phyloP scores from a whole-genome alignment of 208 protist species.

The Leptomonas pyrrhocoris region DNA sequence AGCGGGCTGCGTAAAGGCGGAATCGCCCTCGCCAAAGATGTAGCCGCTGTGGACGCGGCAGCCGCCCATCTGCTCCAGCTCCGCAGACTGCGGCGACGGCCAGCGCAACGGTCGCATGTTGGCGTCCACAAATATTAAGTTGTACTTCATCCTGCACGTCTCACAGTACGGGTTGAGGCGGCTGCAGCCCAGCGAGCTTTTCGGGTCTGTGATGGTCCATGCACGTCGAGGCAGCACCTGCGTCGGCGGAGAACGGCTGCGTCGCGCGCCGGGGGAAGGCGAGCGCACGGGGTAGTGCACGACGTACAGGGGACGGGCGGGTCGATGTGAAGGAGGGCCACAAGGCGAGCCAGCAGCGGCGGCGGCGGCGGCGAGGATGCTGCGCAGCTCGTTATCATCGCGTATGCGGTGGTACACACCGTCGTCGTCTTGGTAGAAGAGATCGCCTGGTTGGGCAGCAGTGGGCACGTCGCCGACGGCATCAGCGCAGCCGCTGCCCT shows the following conservation, averaged over 20 bases:
- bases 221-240: constrained; percentile 18
- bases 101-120: constrained; percentile 60
- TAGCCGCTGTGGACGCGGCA: constrained; percentile 52
- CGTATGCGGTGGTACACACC: constrained; percentile 23
- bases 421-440: constrained; percentile 22
- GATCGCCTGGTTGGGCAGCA: constrained; percentile 24
- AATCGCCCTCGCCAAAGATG: constrained; percentile 31
- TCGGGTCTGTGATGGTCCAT: constrained; percentile 34
- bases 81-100: constrained; percentile 31
- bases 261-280: not conserved
- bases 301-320: constrained; percentile 16
- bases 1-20: not conserved
- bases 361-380: not conserved
- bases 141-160: constrained; percentile 71
- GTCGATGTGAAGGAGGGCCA: not conserved
- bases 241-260: constrained; percentile 4
- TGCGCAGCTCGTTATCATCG: constrained; percentile 16
- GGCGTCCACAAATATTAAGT: constrained; percentile 73
- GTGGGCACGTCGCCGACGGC: not conserved
- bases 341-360: not conserved
- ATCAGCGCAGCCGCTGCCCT: not conserved
- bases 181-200: constrained; percentile 55
- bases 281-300: constrained; percentile 21
- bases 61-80: constrained; percentile 40
- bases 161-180: constrained; percentile 88